phyloP scores from a whole-genome alignment of 2,329 filamentous ascomycete genomes.

The Exutisphaerella laricina region DNA sequence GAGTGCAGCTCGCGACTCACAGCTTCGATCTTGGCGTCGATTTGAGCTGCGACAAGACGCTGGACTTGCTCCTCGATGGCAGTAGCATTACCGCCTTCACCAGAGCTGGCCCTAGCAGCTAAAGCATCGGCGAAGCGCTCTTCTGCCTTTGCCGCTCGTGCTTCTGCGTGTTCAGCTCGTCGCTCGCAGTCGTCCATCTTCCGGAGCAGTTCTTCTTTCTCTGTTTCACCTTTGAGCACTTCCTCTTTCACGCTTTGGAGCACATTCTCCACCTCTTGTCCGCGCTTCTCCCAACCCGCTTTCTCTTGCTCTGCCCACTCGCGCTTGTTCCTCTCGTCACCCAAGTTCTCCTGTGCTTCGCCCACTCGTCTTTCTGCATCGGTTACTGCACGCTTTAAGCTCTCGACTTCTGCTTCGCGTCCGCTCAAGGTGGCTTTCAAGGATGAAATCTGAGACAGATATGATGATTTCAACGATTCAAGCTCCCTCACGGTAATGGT shows the following conservation, averaged over 20 bases:
- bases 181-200: constrained; percentile 74
- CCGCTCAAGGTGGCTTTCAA: constrained; percentile 86
- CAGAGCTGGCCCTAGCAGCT: constrained; percentile 25
- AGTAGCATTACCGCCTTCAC: constrained; percentile 27
- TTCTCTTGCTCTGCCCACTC: constrained; percentile 71
- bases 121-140: constrained; percentile 58
- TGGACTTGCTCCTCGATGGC: constrained; percentile 43
- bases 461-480: constrained; percentile 84
- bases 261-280: constrained; percentile 78
- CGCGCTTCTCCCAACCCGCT: constrained; percentile 76
- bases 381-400: constrained; percentile 76
- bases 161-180: constrained; percentile 66
- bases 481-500: constrained; percentile 72
- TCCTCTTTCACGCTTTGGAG: constrained; percentile 76
- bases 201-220: constrained; percentile 70
- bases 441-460: constrained; percentile 90
- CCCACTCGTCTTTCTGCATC: constrained; percentile 92
- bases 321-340: constrained; percentile 66
- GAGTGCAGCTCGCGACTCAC: constrained; percentile 74
- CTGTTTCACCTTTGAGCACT: constrained; percentile 69
- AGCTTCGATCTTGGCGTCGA: constrained; percentile 81
- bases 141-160: constrained; percentile 65
- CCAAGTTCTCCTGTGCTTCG: constrained; percentile 73
- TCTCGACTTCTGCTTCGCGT: constrained; percentile 85
- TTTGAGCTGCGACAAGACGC: constrained; percentile 53